A percentile compares a stretch with the other conserved stretches of the same genome.
These are phyloP conservation scores for Salix viminalis DNA, from an alignment of 345 rosid species.

Conservation along the genomic window DNA sequence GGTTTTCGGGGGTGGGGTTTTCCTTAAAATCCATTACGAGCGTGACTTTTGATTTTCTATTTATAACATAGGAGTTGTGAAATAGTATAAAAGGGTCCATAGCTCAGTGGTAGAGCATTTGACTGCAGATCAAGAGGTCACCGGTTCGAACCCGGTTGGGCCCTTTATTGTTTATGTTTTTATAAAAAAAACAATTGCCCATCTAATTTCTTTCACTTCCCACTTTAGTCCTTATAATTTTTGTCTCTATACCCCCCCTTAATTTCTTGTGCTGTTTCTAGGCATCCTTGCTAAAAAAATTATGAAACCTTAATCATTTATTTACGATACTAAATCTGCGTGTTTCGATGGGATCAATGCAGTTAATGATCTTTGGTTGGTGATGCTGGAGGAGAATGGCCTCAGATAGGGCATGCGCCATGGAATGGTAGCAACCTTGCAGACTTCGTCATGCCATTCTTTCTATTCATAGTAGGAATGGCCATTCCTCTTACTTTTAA, in stretches of 20 bases:
- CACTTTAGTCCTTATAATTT: not conserved
- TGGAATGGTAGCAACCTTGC: conserved; percentile 94
- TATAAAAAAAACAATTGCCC: not conserved
- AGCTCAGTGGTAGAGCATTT: conserved; percentile 41
- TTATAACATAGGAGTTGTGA: rapidly evolving
- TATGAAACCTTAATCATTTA: not conserved
- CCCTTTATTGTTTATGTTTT: conserved; percentile 2
- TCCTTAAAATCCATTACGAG: rapidly evolving
- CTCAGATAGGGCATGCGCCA: conserved; percentile 71
- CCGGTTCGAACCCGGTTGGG: conserved; percentile 39
- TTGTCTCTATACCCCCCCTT: not conserved
- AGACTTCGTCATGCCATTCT: conserved; percentile 96
- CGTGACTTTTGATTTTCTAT: not conserved
- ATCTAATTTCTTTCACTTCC: not conserved
- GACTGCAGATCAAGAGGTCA: conserved; percentile 39
- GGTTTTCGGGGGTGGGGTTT: not conserved
- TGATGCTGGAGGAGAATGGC: conserved; percentile 94
- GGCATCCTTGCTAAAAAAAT: not conserved
- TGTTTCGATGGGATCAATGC: not conserved
- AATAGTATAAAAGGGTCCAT: conserved; percentile 7
- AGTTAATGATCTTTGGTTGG: conserved; percentile 87
- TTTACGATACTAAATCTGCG: not conserved
- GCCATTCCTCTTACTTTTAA: conserved; percentile 82
- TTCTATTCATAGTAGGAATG: conserved; percentile 83
- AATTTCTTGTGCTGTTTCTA: not conserved